phyloP scores from a whole-genome alignment of 768 basidiomycete genomes.

The Kwoniella dejecticola region DNA sequence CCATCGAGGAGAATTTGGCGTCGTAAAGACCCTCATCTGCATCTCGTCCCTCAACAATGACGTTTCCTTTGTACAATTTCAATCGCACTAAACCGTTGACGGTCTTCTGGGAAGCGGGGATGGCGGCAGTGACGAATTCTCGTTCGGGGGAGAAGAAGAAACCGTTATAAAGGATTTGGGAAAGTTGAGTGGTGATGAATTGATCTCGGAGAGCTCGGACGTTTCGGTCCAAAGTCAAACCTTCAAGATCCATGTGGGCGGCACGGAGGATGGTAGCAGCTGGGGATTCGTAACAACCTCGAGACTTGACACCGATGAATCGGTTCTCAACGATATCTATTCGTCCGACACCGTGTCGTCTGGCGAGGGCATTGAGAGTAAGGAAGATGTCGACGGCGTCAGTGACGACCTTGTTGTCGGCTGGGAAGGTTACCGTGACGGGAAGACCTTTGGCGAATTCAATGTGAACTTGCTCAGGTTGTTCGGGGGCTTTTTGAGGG shows the following conservation, averaged over 20 bases:
- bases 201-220: slow-evolving; percentile 92
- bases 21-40: slow-evolving; percentile 92
- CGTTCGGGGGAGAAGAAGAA: slow-evolving; percentile 99
- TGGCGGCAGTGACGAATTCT: slow-evolving; percentile 86
- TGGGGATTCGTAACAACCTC: slow-evolving; percentile 99
- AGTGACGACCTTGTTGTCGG: slow-evolving; percentile 66
- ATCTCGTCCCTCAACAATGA: slow-evolving; percentile 85
- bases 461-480: slow-evolving; percentile 76
- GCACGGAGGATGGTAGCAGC: slow-evolving; percentile 93
- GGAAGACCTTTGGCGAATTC: slow-evolving; percentile 88
- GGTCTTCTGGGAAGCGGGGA: slow-evolving; percentile 91
- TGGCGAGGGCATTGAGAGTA: slow-evolving; percentile 82
- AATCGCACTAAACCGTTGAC: slow-evolving; percentile 91
- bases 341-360: slow-evolving; percentile 93
- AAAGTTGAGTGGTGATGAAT: slow-evolving; percentile 87
- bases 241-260: slow-evolving; percentile 95
- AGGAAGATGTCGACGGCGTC: slow-evolving; percentile 94
- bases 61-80: slow-evolving; percentile 95
- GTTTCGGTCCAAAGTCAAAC: slow-evolving; percentile 95
- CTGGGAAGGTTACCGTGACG: slow-evolving; percentile 68
- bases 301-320: slow-evolving; percentile 98
- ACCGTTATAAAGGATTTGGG: slow-evolving; percentile 93
- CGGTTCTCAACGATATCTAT: slow-evolving; percentile 99
- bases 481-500: slow-evolving; percentile 75
- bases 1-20: slow-evolving; percentile 94